phyloP scores from a whole-genome alignment of 306 rosid species.

The Cucumis cinereus region DNA sequence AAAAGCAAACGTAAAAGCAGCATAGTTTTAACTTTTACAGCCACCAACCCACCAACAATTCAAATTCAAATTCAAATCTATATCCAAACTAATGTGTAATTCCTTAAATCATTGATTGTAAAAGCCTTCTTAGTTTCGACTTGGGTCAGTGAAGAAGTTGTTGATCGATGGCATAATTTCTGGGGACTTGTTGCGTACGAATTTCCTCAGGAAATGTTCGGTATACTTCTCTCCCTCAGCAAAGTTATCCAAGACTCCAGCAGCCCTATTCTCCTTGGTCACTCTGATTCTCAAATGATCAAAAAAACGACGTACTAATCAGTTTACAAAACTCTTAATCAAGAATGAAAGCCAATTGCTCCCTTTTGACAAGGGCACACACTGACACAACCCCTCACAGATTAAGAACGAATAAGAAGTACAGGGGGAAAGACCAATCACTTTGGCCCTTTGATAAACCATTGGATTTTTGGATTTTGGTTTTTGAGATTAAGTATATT shows the following conservation, averaged over 20 bases:
- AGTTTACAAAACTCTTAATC: background rate
- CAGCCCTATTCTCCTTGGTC: constrained; percentile 63
- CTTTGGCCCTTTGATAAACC: no score
- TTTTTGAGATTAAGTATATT: no score
- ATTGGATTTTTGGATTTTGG: no score
- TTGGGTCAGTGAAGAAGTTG: constrained; percentile 56
- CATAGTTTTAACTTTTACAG: background rate
- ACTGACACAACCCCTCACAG: background rate
- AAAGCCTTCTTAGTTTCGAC: constrained; percentile 31
- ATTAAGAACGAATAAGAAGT: background rate
- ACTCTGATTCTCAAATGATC: constrained; percentile 29
- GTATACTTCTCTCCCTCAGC: constrained; percentile 69
- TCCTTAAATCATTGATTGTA: no score
- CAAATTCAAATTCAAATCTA: constrained; percentile 4
- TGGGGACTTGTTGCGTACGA: constrained; percentile 51
- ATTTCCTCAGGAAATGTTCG: constrained; percentile 60
- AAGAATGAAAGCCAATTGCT: background rate
- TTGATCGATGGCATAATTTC: constrained; percentile 74
- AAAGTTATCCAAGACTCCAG: constrained; percentile 77
- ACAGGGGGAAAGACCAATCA: background rate
- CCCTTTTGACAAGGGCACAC: background rate
- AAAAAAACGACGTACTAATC: background rate
- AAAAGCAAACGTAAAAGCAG: background rate
- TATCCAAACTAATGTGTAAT: background rate
- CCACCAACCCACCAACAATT: background rate